Percentiles rank a stretch among this genome's conserved stretches.
These are phyloP conservation scores for Wickerhamiella nectarea DNA, from an alignment of 805 yeast species.

Conservation along the genomic window DNA sequence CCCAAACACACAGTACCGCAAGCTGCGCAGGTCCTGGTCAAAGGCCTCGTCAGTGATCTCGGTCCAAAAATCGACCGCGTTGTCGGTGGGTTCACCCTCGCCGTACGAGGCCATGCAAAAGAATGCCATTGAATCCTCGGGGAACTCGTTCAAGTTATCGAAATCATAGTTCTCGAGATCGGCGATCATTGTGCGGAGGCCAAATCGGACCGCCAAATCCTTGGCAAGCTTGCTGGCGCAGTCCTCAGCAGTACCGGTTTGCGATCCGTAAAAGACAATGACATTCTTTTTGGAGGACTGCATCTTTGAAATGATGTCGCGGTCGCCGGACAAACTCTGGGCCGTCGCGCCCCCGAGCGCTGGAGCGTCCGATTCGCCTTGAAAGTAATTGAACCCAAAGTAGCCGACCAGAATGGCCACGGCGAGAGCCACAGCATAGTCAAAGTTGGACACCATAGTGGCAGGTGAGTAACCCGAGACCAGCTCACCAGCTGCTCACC, in stretches of 20 bases:
- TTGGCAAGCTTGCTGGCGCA: slow-evolving; percentile 82
- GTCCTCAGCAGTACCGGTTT: slow-evolving; percentile 98
- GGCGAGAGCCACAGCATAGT: slow-evolving; percentile 9
- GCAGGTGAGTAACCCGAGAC: background rate
- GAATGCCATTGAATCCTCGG: slow-evolving; percentile 45
- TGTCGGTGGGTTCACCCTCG: slow-evolving; percentile 97
- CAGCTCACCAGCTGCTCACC: too few relatives aligned
- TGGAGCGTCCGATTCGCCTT: slow-evolving; percentile 8
- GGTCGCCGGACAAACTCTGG: background rate
- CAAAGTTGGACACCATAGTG: slow-evolving; percentile 6
- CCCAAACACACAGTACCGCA: slow-evolving; percentile 71
- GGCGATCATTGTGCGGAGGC: slow-evolving; percentile 68
- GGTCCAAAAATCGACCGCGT: slow-evolving; percentile 68
- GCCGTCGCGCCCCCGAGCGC: slow-evolving; percentile 4
- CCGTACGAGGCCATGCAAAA: slow-evolving; percentile 90
- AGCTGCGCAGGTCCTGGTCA: slow-evolving; percentile 34
- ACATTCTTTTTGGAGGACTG: slow-evolving; percentile 55
- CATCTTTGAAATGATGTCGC: slow-evolving; percentile 28
- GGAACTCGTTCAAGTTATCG: slow-evolving; percentile 56
- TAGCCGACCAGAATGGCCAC: slow-evolving; percentile 15
- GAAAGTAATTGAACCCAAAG: slow-evolving; percentile 14
- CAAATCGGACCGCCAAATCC: slow-evolving; percentile 71
- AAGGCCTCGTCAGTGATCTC: slow-evolving; percentile 41
- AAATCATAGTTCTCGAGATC: slow-evolving; percentile 83
- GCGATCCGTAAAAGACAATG: slow-evolving; percentile 80